Conservation (phyloP, 345 rosid species). For the Aquilaria sinensis region DNA sequence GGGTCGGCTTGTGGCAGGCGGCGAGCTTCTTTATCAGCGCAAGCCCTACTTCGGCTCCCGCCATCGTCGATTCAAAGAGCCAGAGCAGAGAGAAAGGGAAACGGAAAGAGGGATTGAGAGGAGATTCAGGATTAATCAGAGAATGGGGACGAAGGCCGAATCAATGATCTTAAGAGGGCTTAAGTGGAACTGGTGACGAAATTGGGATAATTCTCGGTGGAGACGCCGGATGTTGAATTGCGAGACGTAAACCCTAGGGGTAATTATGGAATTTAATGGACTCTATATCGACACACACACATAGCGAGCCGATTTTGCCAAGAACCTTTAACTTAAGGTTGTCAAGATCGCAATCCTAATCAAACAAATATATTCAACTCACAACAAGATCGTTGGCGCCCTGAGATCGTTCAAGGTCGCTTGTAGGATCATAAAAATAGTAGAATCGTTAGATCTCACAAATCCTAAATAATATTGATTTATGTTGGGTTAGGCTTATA, state of each 20-base stretch:
- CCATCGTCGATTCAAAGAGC: constrained; percentile 2
- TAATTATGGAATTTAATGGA: background rate
- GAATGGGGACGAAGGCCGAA: background rate
- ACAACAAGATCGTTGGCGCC: no score
- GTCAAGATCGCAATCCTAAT: no score
- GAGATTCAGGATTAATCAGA: background rate
- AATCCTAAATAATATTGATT: no score
- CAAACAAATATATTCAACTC: no score
- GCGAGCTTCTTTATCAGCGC: constrained; percentile 72
- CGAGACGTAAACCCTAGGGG: constrained; percentile 11
- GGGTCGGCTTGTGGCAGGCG: constrained; percentile 52
- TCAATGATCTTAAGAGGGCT: no score
- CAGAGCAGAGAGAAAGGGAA: background rate
- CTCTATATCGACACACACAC: no score
- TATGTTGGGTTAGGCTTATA: no score
- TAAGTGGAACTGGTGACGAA: background rate
- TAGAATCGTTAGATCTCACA: no score
- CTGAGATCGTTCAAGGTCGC: no score
- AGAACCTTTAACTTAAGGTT: no score
- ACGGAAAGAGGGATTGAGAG: background rate
- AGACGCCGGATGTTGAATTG: background rate
- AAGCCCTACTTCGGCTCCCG: constrained; percentile 28
- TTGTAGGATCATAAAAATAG: no score
- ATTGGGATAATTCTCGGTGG: background rate
- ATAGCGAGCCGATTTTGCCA: no score